Evolutionary conservation across 352 stramenopile species (phyloP), one percentile per base, ranked within the genome.

Genomic region (Phytophthora niederhauseri): DNA sequence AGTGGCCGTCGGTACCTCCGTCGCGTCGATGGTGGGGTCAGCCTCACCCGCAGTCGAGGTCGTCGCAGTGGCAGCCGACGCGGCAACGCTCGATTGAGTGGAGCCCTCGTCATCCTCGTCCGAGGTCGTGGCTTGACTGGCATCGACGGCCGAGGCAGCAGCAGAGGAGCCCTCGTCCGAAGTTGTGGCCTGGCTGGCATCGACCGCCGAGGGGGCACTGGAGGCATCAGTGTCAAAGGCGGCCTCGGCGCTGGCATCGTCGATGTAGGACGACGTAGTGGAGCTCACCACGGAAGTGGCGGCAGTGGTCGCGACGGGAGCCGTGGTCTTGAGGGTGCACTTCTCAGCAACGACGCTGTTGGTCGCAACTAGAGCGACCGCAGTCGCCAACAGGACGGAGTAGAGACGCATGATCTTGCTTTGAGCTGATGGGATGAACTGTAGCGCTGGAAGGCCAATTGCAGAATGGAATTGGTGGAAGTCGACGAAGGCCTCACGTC

Each of bases 31-130:
- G 0, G 50, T 12, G 6, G 61, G 3, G 41, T 68, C 61, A 20
- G 61, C 51, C 15, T 68, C 51, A 4, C 49, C 50, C 3, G 51
- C 60, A 43, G 36, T 54, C 28, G 28, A 19, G 9, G 50, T 50
- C 4, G 50, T 50, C 4, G 57, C 48, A 11, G 30, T 46, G 34
- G 51, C 58, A 15, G 57, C 48, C 31, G 58, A 65, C 2, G 53
- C 19, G 20, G 49, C 43, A 46, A 55, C 57, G 57, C 26, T 63
- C 22, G 55, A 53, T 26, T 26, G 24, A 26, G 24, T 26, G 24
- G 24, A 34, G 6, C 6, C 28, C 24, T 60, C 49, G 38, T 38
- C 60, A 8, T 67, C 61, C 9, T 67, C 61, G 36, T 84, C 36
- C 46, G 46, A 52, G 19, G 46, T 52, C 8, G 46, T n/a, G 6